A percentile compares a stretch with the other conserved stretches of the same genome.
Evolutionary conservation across 1,284 basidiomycete species (phyloP).

Genomic region (Flammula alnicola): DNA sequence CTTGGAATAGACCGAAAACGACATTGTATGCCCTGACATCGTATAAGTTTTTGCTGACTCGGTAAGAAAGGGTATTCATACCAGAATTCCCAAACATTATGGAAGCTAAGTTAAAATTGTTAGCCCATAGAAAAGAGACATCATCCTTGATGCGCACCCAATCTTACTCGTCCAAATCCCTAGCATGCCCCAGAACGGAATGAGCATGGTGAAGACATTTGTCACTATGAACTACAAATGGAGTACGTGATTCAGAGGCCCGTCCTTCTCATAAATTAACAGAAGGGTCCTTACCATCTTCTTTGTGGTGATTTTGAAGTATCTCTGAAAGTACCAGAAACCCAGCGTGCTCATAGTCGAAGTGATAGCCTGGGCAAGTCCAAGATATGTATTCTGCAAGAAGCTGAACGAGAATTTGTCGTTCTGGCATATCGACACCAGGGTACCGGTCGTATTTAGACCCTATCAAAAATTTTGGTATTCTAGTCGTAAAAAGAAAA

Average conservation of each 20-base stretch:
- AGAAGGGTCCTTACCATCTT: constrained; percentile 57
- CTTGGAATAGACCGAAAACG: constrained; percentile 84
- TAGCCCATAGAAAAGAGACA: not conserved
- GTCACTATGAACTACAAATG: constrained; percentile 63
- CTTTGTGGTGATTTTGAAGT: constrained; percentile 78
- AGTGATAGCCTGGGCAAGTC: constrained; percentile 72
- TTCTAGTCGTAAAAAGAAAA: not conserved
- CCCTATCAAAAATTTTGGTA: constrained; percentile 47
- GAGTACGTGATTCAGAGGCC: not conserved
- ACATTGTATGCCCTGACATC: constrained; percentile 77
- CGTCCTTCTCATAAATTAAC: not conserved
- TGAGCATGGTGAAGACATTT: constrained; percentile 75
- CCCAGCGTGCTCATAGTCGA: constrained; percentile 73
- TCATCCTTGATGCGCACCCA: constrained; percentile 49
- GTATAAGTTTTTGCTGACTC: not conserved
- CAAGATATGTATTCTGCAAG: constrained; percentile 78
- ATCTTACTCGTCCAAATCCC: constrained; percentile 81
- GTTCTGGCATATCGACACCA: constrained; percentile 80
- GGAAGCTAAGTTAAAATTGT: constrained; percentile 53
- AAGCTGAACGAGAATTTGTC: constrained; percentile 76
- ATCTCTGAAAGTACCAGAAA: constrained; percentile 82
- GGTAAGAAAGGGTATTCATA: constrained; percentile 24
- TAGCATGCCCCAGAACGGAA: constrained; percentile 87
- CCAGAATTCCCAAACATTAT: constrained; percentile 88
- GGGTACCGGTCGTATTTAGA: constrained; percentile 78